phyloP scores from a whole-genome alignment of 2,329 filamentous ascomycete species.

The Arthroderma sp. region DNA sequence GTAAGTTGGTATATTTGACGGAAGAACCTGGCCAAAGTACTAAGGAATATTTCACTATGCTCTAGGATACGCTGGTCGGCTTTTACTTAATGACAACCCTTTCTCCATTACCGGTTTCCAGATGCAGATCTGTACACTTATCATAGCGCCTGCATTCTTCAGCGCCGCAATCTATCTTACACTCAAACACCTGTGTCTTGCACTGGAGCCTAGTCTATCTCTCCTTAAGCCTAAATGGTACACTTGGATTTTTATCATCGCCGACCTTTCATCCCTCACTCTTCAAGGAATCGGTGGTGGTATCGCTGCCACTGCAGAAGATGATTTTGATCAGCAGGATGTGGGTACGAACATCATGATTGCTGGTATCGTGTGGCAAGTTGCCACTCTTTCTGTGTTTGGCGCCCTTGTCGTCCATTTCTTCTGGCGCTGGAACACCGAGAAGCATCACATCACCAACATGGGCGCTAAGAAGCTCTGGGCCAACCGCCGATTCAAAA shows the following conservation, averaged over 20 bases:
- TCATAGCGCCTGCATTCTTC: constrained; percentile 45
- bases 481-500: constrained; percentile 11
- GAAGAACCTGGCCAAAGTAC: too few species aligned
- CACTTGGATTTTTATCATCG: constrained; percentile 46
- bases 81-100: constrained; percentile 41
- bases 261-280: constrained; percentile 44
- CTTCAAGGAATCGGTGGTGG: constrained; percentile 47
- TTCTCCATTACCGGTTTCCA: constrained; percentile 39
- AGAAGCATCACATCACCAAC: constrained; percentile 10
- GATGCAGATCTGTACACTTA: constrained; percentile 41
- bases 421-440: constrained; percentile 27
- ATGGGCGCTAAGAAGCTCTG: neutral
- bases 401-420: constrained; percentile 27
- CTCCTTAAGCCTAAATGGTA: constrained; percentile 37
- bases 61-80: constrained; percentile 43
- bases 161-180: constrained; percentile 44
- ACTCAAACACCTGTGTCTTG: constrained; percentile 43
- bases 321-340: constrained; percentile 24
- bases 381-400: constrained; percentile 34
- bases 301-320: constrained; percentile 39
- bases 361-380: constrained; percentile 44
- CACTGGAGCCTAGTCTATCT: constrained; percentile 39
- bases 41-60: too few species aligned
- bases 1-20: neutral
- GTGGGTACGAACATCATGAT: constrained; percentile 44